phyloP scores from a whole-genome alignment of 257 asterid genomes.

The Galeopsis tetrahit region DNA sequence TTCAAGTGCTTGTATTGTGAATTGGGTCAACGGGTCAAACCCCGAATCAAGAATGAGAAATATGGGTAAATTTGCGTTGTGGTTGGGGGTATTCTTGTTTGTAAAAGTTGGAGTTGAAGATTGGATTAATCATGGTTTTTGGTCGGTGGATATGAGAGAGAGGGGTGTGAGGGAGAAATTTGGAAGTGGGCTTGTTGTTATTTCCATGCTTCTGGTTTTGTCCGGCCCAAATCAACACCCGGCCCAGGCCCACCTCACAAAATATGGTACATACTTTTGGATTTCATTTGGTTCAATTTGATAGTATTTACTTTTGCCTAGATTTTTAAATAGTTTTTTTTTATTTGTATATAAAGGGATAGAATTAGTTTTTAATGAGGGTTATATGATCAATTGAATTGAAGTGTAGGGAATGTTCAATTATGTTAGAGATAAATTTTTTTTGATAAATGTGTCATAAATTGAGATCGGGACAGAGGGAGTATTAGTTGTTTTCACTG shows the following conservation, averaged over 20 bases:
- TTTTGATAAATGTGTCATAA: too few relatives aligned
- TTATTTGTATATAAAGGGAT: too few relatives aligned
- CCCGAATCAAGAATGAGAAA: constrained; percentile 35
- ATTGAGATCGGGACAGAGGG: too few relatives aligned
- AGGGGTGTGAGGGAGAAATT: constrained; percentile 65
- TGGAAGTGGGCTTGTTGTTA: constrained; percentile 69
- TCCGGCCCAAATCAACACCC: constrained; percentile 23
- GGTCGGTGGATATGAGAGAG: constrained; percentile 64
- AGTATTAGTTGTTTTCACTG: too few relatives aligned
- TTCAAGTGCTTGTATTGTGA: constrained; percentile 37
- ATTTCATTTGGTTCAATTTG: background rate
- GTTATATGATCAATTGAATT: too few relatives aligned
- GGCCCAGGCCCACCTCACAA: constrained; percentile 25
- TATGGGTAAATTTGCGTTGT: constrained; percentile 40
- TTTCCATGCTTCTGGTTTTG: constrained; percentile 57
- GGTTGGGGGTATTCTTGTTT: constrained; percentile 56
- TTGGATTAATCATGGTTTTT: constrained; percentile 34
- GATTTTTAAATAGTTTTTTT: too few relatives aligned
- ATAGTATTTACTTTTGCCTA: too few relatives aligned
- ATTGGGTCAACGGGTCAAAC: constrained; percentile 36
- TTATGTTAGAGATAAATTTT: too few relatives aligned
- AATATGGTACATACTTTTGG: constrained; percentile 38
- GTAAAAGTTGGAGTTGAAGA: constrained; percentile 54
- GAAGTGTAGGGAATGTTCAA: too few relatives aligned
- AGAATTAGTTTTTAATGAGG: too few relatives aligned